Base-by-base conservation (phyloP, 345 rosid species). In the Eucalyptus pumila region DNA sequence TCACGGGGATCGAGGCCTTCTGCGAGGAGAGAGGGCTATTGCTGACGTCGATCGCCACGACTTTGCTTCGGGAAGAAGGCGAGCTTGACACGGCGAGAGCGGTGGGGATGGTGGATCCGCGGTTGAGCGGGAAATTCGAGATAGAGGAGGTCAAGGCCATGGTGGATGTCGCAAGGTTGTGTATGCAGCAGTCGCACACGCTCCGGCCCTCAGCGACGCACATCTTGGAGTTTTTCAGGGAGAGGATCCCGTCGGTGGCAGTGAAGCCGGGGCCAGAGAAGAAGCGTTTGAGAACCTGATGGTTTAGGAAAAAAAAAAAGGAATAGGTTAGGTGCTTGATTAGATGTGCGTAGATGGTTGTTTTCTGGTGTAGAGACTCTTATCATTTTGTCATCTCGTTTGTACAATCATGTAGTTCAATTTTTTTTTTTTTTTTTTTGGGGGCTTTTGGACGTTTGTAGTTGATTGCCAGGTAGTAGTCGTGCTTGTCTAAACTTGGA, bases 1-100 rank as follows among this genome's bases (percentile, higher is more conserved):
- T 96, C 44, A 96, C 97, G 5, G 99, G 99, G 13, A 92, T 90
- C 87, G 95, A 94, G 89, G 99, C 99, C 4, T 96, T 96, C 88
- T 94, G 94, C 27, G 87, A 94, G 47, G 97, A 90, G 67, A 95
- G 81, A 86, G 96, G 97, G 24, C 94, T 92, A 90, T 80, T 94
- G 50, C 83, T 97, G 89, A 94, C 95, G 44, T 90, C 95, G 4
- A 87, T 91, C 4, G 85, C 94, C 40, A 94, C 92, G 21, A 91
- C 95, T 2, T 30, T 90, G 86, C 86, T 96, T 40, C 85, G 65
- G 52, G 93, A 87, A 54, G 34, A 88, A 19, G 87, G 52, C 26
- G 69, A 76, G 67, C 91, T 91, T 14, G 48, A 80, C 16, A 90
- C 34, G 60, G 81, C 67, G 89, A 88, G 49, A 88, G 90, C 92